Evolutionary conservation across 106 monocot genomes (phyloP).

Genomic region (Acorus calamus): DNA sequence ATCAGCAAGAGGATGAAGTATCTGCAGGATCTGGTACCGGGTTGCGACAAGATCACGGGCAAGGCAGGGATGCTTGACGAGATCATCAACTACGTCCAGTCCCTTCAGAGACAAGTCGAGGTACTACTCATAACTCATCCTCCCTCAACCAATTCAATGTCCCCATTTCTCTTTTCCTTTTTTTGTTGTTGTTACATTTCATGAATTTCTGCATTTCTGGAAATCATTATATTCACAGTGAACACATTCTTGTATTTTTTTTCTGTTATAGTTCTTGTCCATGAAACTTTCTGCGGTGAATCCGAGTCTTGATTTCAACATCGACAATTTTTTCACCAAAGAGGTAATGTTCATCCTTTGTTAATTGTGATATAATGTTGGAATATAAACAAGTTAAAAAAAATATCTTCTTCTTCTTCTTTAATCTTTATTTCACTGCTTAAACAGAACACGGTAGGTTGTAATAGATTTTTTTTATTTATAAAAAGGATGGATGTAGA

Average conservation of each 20-base stretch:
- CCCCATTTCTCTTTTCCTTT: no score
- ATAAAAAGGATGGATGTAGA: no score
- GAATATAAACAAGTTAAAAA: background rate
- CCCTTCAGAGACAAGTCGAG: conserved; percentile 49
- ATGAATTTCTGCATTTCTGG: no score
- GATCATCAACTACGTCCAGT: conserved; percentile 58
- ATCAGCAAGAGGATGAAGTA: conserved; percentile 79
- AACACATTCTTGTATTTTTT: background rate
- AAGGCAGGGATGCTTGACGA: conserved; percentile 55
- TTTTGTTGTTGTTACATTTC: background rate
- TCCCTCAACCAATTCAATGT: no score
- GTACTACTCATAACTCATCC: background rate
- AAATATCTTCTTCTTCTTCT: background rate
- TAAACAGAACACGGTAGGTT: no score
- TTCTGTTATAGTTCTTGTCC: conserved; percentile 25
- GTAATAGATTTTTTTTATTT: no score
- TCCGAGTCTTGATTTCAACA: conserved; percentile 26
- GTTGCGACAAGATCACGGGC: conserved; percentile 48
- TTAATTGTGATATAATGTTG: background rate
- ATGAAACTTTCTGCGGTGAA: conserved; percentile 39
- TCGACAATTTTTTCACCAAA: conserved; percentile 25
- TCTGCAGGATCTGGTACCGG: conserved; percentile 64
- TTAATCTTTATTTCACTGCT: no score
- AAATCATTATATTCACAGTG: no score
- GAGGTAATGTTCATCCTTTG: conserved; percentile 12